These are phyloP conservation scores for Erysimum cheiri DNA, from an alignment of 441 rosid genomes.

Conservation along the genomic window DNA sequence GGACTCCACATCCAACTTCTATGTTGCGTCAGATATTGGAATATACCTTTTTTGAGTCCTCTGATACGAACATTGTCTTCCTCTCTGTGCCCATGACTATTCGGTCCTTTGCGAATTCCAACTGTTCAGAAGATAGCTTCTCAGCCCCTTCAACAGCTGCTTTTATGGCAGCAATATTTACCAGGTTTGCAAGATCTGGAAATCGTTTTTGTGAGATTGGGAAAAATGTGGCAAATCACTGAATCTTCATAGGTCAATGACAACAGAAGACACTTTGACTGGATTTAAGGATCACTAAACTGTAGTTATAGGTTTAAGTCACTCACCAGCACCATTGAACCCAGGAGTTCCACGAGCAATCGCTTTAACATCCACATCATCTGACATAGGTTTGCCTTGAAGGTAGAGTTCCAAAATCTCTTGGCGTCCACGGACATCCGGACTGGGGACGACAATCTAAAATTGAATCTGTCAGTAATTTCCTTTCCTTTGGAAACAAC, in stretches of 20 bases:
- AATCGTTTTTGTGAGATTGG: conserved; percentile 12
- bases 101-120: conserved; percentile 96
- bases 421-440: conserved; percentile 90
- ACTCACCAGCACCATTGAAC: conserved; percentile 94
- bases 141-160: conserved; percentile 98
- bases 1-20: background rate
- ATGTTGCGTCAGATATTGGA: background rate
- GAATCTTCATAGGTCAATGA: conserved; percentile 23
- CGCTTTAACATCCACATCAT: conserved; percentile 85
- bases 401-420: conserved; percentile 97
- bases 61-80: conserved; percentile 93
- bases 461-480: conserved; percentile 44
- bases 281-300: conserved; percentile 8
- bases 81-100: conserved; percentile 97
- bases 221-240: conserved; percentile 17
- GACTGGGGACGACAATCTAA: conserved; percentile 94
- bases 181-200: conserved; percentile 95
- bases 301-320: conserved; percentile 29
- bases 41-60: conserved; percentile 91
- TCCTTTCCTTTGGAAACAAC: conserved; percentile 12
- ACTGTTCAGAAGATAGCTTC: conserved; percentile 68
- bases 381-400: conserved; percentile 90
- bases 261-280: conserved; percentile 13
- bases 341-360: conserved; percentile 99
- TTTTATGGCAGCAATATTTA: conserved; percentile 97